Evolutionary conservation across 2,329 filamentous ascomycete species (phyloP).

Genomic region (Coniochaeta ligniaria): DNA sequence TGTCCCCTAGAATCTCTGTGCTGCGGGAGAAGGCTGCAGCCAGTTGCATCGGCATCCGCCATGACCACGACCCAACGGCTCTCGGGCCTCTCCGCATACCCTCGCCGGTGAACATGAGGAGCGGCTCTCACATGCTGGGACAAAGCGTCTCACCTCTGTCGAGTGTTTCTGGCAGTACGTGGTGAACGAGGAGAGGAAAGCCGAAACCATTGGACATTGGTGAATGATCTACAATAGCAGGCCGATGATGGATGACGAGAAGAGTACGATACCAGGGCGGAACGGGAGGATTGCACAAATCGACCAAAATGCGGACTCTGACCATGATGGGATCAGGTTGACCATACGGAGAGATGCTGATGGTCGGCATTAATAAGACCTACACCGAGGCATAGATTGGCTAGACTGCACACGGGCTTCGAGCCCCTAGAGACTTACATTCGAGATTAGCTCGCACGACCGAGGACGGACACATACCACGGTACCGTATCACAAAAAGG

Average conservation of each 20-base stretch:
- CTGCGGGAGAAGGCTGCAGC: constrained; percentile 46
- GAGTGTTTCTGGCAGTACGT: not conserved
- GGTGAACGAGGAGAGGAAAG: not conserved
- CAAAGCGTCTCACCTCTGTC: not conserved
- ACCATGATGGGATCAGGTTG: not conserved
- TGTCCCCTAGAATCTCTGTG: constrained; percentile 31
- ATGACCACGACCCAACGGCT: constrained; percentile 15
- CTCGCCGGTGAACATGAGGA: constrained; percentile 10
- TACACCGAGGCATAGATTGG: not conserved
- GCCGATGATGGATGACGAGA: not conserved
- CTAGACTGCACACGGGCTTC: not conserved
- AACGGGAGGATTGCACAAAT: not conserved
- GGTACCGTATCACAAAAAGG: not conserved
- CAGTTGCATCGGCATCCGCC: constrained; percentile 37
- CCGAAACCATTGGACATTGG: not conserved
- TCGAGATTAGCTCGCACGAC: not conserved
- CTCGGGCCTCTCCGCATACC: constrained; percentile 12
- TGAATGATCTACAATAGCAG: not conserved
- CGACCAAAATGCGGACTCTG: not conserved
- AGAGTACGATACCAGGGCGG: too few relatives aligned
- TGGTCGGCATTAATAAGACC: not conserved
- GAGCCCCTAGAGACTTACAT: not conserved
- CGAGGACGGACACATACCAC: not conserved
- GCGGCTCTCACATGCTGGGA: constrained; percentile 7
- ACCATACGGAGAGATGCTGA: not conserved